These are phyloP conservation scores for Tetradesmus lagerheimii DNA, from an alignment of 139 green algal genomes.

Conservation along the genomic window DNA sequence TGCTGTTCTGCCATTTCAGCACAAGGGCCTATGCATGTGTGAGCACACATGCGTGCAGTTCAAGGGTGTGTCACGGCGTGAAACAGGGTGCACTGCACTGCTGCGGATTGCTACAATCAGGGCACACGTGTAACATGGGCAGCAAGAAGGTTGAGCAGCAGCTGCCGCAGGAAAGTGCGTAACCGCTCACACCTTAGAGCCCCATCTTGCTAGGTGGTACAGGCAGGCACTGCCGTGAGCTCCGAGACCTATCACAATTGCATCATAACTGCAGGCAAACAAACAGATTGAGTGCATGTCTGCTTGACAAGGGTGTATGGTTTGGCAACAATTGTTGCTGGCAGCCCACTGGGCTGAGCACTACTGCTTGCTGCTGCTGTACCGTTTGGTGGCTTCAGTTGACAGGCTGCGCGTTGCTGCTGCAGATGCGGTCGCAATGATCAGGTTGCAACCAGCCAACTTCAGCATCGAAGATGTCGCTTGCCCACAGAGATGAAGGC, in stretches of 20 bases:
- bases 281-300: too few relatives aligned
- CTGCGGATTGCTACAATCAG: not conserved
- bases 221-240: constrained; percentile 61
- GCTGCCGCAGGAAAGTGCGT: not conserved
- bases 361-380: not conserved
- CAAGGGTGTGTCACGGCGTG: not conserved
- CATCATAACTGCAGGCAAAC: constrained; percentile 47
- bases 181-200: constrained; percentile 45
- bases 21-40: too few relatives aligned
- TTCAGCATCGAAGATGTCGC: not conserved
- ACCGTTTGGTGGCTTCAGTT: not conserved
- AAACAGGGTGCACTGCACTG: too few relatives aligned
- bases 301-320: not conserved
- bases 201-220: constrained; percentile 68
- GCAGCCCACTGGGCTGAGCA: too few relatives aligned
- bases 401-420: not conserved
- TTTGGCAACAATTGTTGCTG: not conserved
- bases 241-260: constrained; percentile 72
- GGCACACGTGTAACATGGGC: too few relatives aligned
- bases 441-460: not conserved
- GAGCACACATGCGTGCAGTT: too few relatives aligned
- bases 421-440: not conserved
- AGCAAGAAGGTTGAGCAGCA: not conserved
- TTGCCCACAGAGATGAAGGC: not conserved
- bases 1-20: too few relatives aligned